These are phyloP conservation scores for Pugionium cornutum DNA, from an alignment of 345 rosid species.

Conservation along the genomic window DNA sequence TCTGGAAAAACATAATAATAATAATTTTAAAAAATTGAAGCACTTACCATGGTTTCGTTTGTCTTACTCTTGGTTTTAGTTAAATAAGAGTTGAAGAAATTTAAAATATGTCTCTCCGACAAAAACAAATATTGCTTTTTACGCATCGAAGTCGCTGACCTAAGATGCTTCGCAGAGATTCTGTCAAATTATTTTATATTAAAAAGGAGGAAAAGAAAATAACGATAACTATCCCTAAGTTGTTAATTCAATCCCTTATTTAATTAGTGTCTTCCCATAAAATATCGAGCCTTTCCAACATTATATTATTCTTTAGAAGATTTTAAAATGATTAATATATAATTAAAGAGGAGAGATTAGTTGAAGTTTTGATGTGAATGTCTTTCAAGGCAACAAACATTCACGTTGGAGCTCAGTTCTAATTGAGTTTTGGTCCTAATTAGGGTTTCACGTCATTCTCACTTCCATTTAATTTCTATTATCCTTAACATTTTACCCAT, in stretches of 20 bases:
- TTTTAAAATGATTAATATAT: conserved; percentile 2
- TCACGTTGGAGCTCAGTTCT: conserved; percentile 57
- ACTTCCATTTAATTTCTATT: conserved; percentile 11
- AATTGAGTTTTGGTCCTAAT: conserved; percentile 46
- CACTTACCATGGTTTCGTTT: conserved; percentile 7
- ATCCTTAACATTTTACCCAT: conserved; percentile 37
- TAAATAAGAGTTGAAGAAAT: conserved; percentile 23
- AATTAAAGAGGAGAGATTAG: conserved; percentile 37
- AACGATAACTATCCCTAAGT: conserved; percentile 17
- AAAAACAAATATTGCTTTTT: conserved; percentile 39
- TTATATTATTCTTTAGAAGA: not conserved
- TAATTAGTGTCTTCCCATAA: conserved; percentile 34
- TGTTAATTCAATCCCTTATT: conserved; percentile 1
- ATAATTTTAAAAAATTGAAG: conserved; percentile 3
- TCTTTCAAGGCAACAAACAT: conserved; percentile 65
- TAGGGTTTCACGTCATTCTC: conserved; percentile 46
- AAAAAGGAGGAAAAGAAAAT: not conserved
- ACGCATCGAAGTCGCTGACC: conserved; percentile 44
- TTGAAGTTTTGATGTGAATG: conserved; percentile 62
- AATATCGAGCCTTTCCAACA: conserved; percentile 34
- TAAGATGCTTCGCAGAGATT: conserved; percentile 48
- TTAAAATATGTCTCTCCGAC: conserved; percentile 4
- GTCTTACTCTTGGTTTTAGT: not conserved
- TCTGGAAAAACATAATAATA: no score
- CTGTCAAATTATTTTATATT: conserved; percentile 5